phyloP scores from a whole-genome alignment of 1,284 basidiomycete genomes.

The Fomitopsis schrenkii region DNA sequence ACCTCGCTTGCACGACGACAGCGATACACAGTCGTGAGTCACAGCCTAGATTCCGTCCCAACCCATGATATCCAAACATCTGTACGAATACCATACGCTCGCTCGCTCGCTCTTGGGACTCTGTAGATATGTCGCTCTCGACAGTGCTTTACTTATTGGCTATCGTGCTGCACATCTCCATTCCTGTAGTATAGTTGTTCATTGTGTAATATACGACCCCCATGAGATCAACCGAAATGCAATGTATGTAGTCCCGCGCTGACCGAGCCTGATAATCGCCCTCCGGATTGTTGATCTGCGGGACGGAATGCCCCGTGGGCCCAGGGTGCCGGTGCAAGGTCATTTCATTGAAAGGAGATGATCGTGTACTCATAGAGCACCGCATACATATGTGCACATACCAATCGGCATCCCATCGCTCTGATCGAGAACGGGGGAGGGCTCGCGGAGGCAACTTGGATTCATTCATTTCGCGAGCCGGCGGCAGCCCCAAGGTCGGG shows the following conservation, averaged over 20 bases:
- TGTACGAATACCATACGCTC: constrained; percentile 10
- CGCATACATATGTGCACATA: neutral
- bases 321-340: no score
- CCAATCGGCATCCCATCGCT: neutral
- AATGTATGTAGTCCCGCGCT: neutral
- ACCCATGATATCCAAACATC: neutral
- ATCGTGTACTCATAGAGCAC: neutral
- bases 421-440: neutral
- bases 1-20: constrained; percentile 50
- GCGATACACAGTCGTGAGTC: constrained; percentile 39
- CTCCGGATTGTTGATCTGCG: neutral
- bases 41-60: constrained; percentile 1
- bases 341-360: neutral
- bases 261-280: neutral
- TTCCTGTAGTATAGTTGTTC: constrained; percentile 25
- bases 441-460: neutral
- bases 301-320: neutral
- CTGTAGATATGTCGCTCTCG: constrained; percentile 18
- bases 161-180: constrained; percentile 19
- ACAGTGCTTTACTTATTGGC: constrained; percentile 21
- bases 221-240: neutral
- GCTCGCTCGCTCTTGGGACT: constrained; percentile 19
- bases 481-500: neutral
- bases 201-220: constrained; percentile 20
- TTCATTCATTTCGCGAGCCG: neutral